Evolutionary conservation across 176 grass and related monocot genomes (phyloP).

Genomic region (Ensete ventricosum): DNA sequence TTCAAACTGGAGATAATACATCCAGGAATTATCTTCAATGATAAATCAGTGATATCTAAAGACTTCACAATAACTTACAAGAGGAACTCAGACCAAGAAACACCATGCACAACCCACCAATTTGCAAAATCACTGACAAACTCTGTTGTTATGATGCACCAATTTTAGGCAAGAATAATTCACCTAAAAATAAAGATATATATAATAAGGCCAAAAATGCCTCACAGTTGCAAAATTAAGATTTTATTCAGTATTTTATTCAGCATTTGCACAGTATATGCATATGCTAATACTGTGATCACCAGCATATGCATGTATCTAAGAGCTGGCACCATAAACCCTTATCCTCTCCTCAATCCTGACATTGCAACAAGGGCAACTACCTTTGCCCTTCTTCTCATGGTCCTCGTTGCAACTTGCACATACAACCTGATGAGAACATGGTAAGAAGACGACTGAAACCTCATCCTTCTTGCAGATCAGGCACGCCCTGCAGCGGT

Average conservation of each 20-base stretch:
- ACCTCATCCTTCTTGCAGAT: constrained; percentile 49
- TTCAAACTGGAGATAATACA: too few species aligned
- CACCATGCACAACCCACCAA: too few species aligned
- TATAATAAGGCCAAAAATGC: background rate
- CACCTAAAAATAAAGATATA: too few species aligned
- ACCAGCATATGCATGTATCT: background rate
- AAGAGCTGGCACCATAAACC: constrained; percentile 59
- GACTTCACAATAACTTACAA: too few species aligned
- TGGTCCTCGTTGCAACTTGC: constrained; percentile 53
- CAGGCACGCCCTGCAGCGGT: constrained; percentile 33
- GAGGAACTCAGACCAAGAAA: too few species aligned
- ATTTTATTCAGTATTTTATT: constrained; percentile 12
- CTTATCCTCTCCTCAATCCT: constrained; percentile 67
- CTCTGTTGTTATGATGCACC: too few species aligned
- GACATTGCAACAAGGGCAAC: constrained; percentile 60
- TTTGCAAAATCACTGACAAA: too few species aligned
- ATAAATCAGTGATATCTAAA: too few species aligned
- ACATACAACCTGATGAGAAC: constrained; percentile 62
- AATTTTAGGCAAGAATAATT: too few species aligned
- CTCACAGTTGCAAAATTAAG: background rate
- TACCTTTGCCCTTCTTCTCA: constrained; percentile 30
- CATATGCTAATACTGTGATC: background rate
- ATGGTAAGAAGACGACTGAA: constrained; percentile 54
- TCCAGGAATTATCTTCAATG: too few species aligned
- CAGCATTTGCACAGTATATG: background rate